Percentiles rank a stretch among this genome's conserved stretches.
Evolutionary conservation across 192 early-diverging fungal species (phyloP).

Genomic region (Podila horticola): DNA sequence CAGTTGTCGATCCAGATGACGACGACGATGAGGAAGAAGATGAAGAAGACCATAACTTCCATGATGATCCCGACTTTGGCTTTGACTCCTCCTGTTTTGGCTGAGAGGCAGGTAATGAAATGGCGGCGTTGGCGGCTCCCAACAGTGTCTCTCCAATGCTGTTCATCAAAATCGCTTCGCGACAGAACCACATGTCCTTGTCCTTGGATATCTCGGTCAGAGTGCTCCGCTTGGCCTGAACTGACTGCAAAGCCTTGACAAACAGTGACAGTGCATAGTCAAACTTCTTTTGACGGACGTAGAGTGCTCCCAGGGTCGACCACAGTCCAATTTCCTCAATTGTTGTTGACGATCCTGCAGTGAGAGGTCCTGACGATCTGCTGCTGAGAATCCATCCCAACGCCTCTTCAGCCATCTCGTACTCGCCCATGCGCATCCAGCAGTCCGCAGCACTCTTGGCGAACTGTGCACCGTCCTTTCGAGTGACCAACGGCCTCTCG

Average conservation of each 20-base stretch:
- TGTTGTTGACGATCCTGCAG: background rate
- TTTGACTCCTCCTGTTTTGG: background rate
- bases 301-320: constrained; percentile 58
- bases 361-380: background rate
- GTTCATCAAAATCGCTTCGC: constrained; percentile 60
- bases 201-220: background rate
- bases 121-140: constrained; percentile 26
- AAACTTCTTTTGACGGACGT: constrained; percentile 60
- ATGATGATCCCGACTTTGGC: constrained; percentile 14
- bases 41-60: constrained; percentile 45
- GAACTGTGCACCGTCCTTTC: constrained; percentile 22
- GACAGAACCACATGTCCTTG: constrained; percentile 48
- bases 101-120: background rate
- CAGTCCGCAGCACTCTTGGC: constrained; percentile 33
- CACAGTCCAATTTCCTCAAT: constrained; percentile 36
- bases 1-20: background rate
- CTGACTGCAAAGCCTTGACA: constrained; percentile 51
- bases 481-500: constrained; percentile 22
- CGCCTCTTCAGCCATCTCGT: constrained; percentile 40
- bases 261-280: constrained; percentile 59
- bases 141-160: constrained; percentile 64
- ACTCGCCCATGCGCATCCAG: constrained; percentile 47
- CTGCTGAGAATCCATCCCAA: constrained; percentile 55
- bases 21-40: constrained; percentile 7
- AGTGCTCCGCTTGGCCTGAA: constrained; percentile 30